Percentiles rank a stretch among this genome's conserved stretches.
Conservation (phyloP, 208 protist species). For the Leishmania turanica region DNA sequence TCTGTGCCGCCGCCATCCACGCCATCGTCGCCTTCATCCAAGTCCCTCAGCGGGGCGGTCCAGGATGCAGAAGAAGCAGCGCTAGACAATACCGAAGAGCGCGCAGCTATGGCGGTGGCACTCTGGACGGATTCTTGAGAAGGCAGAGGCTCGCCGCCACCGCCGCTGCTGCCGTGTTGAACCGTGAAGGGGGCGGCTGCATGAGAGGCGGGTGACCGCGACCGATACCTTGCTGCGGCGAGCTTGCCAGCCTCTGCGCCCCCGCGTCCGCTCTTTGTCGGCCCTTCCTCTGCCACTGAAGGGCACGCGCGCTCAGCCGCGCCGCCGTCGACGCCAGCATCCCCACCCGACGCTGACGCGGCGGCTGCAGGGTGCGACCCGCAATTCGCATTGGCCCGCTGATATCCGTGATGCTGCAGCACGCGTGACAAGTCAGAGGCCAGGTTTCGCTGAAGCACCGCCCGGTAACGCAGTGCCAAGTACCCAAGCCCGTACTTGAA, state of each 20-base stretch:
- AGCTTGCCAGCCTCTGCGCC: background rate
- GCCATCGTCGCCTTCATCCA: constrained; percentile 14
- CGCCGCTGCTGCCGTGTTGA: background rate
- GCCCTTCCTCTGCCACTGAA: background rate
- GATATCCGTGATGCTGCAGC: constrained; percentile 2
- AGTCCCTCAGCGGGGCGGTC: background rate
- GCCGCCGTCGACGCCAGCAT: background rate
- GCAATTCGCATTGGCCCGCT: background rate
- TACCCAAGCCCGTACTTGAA: constrained; percentile 69
- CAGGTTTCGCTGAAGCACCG: constrained; percentile 52
- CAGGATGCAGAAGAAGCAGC: background rate
- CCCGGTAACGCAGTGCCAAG: constrained; percentile 61
- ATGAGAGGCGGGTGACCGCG: background rate
- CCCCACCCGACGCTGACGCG: background rate
- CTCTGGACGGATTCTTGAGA: background rate
- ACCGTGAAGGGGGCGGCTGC: background rate
- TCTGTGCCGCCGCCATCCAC: constrained; percentile 1
- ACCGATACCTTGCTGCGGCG: background rate
- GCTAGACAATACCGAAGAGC: background rate
- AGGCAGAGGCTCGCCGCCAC: background rate
- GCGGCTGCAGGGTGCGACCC: background rate
- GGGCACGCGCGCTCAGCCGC: background rate
- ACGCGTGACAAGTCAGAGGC: constrained; percentile 58
- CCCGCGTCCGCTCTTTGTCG: background rate
- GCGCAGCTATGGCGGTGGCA: background rate